Conservation (phyloP, 2,329 filamentous ascomycete genomes). For the Onygenales sp. region DNA sequence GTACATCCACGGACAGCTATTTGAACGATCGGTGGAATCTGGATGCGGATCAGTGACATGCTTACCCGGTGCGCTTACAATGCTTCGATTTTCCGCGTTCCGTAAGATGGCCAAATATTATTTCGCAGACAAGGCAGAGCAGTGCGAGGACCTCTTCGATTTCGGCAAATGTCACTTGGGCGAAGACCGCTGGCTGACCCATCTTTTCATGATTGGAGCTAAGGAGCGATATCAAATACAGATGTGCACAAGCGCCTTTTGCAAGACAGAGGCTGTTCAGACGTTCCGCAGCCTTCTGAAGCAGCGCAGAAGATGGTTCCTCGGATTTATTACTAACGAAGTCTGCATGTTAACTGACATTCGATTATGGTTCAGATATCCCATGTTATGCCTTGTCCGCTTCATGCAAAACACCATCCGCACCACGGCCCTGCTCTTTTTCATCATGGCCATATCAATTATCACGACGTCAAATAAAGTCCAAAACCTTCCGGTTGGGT, state of each 20-base stretch:
- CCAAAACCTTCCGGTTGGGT: slow-evolving; percentile 74
- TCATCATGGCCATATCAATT: slow-evolving; percentile 82
- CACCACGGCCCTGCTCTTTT: slow-evolving; percentile 87
- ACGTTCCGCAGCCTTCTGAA: slow-evolving; percentile 78
- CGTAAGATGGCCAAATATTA: slow-evolving; percentile 96
- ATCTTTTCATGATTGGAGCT: slow-evolving; percentile 97
- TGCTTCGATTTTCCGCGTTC: slow-evolving; percentile 92
- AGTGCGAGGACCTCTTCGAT: slow-evolving; percentile 92
- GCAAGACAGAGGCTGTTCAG: slow-evolving; percentile 95
- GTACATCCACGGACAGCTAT: slow-evolving; percentile 92
- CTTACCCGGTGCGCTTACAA: slow-evolving; percentile 87
- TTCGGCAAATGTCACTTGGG: slow-evolving; percentile 92
- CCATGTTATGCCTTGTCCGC: slow-evolving; percentile 72
- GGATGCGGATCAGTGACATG: slow-evolving; percentile 91
- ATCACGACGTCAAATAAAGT: slow-evolving; percentile 74
- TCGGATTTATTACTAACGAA: slow-evolving; percentile 96
- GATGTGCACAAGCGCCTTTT: slow-evolving; percentile 95
- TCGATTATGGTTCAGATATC: slow-evolving; percentile 84
- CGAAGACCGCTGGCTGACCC: slow-evolving; percentile 93
- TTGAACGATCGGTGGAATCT: slow-evolving; percentile 91
- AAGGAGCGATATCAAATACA: slow-evolving; percentile 91
- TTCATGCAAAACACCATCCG: slow-evolving; percentile 96
- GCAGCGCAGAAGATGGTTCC: slow-evolving; percentile 90
- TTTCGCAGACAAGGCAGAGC: slow-evolving; percentile 92
- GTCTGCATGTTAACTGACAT: slow-evolving; percentile 96